A percentile compares a stretch with the other conserved stretches of the same genome.
Evolutionary conservation across 192 early-diverging fungal species (phyloP).

Genomic region (Backusella mclennaniae): DNA sequence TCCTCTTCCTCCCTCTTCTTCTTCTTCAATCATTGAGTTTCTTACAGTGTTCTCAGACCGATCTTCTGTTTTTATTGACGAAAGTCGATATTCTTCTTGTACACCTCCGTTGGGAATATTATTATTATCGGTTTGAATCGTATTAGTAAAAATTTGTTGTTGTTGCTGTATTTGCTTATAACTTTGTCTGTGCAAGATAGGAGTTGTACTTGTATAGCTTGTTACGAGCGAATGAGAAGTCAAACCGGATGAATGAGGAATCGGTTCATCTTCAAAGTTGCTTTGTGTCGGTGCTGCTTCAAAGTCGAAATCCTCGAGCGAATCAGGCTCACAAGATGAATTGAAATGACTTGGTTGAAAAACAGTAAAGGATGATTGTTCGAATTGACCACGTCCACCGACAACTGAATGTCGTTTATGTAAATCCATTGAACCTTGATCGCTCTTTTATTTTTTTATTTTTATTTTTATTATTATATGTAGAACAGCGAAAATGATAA

Average conservation of each 20-base stretch:
- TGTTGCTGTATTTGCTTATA: background rate
- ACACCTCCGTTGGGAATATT: background rate
- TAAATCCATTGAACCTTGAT: conserved; percentile 9
- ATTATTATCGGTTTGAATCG: background rate
- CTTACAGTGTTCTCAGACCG: background rate
- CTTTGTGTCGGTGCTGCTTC: background rate
- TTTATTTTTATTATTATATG: background rate
- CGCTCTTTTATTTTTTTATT: background rate
- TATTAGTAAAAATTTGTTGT: background rate
- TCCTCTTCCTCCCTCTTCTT: background rate
- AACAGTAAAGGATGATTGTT: conserved; percentile 6
- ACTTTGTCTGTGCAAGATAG: background rate
- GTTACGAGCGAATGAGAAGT: conserved; percentile 15
- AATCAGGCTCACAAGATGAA: conserved; percentile 18
- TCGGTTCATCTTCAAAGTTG: conserved; percentile 14
- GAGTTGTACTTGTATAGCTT: conserved; percentile 12
- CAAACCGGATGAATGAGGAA: conserved; percentile 19
- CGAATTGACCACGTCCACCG: background rate
- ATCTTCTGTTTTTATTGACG: background rate
- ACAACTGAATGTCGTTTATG: conserved; percentile 10
- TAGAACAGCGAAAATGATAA: background rate
- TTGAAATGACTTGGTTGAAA: conserved; percentile 11
- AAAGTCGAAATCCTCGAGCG: conserved; percentile 14
- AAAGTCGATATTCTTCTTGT: background rate
- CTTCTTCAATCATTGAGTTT: background rate